Conservation (phyloP, 768 basidiomycete species). For the Agaricus blazei region DNA sequence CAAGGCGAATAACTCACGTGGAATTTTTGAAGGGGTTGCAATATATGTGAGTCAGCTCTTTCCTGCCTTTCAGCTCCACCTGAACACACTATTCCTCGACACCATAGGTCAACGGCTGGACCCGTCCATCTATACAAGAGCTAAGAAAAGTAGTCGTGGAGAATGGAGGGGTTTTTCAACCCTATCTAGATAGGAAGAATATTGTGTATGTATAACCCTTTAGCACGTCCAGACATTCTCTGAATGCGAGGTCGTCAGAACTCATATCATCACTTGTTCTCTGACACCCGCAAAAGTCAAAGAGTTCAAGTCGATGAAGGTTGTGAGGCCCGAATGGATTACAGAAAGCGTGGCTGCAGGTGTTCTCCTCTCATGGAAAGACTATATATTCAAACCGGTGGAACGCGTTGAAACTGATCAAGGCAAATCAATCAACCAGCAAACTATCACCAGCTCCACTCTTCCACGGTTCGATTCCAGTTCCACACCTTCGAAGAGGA, state of each 20-base stretch:
- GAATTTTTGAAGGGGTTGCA: constrained; percentile 68
- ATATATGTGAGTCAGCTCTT: constrained; percentile 64
- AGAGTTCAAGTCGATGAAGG: constrained; percentile 88
- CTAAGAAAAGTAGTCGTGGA: constrained; percentile 73
- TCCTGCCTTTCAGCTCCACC: not conserved
- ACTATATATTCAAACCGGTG: constrained; percentile 56
- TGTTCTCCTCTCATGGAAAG: constrained; percentile 71
- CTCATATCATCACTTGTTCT: constrained; percentile 88
- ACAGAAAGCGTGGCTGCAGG: constrained; percentile 69
- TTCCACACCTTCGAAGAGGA: not conserved
- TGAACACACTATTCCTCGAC: constrained; percentile 2
- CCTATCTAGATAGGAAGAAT: constrained; percentile 78
- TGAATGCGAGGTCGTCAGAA: constrained; percentile 36
- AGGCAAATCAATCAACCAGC: constrained; percentile 37
- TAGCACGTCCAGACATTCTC: not conserved
- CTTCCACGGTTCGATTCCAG: not conserved
- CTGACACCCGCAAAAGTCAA: constrained; percentile 86
- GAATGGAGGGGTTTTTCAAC: constrained; percentile 79
- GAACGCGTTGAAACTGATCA: constrained; percentile 46
- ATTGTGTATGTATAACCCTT: constrained; percentile 48
- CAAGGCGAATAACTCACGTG: constrained; percentile 19
- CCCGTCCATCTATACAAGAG: constrained; percentile 81
- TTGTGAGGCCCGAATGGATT: constrained; percentile 87
- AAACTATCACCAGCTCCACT: constrained; percentile 17
- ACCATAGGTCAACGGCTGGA: constrained; percentile 83